These are phyloP conservation scores for Arachis monticola DNA, from an alignment of 331 rosid species.

Conservation along the genomic window DNA sequence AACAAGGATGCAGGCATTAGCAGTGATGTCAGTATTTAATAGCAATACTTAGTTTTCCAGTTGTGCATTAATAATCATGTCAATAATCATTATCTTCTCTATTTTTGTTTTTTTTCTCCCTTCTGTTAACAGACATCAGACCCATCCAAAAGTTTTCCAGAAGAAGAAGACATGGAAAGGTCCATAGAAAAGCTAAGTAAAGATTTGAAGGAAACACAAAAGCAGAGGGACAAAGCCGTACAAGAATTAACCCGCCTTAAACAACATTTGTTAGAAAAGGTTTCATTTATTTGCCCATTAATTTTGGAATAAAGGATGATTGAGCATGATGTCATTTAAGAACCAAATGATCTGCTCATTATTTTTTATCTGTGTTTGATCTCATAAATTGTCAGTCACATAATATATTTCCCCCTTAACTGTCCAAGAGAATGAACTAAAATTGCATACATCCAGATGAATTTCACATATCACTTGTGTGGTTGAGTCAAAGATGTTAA, in stretches of 20 bases:
- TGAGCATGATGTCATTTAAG: conserved; percentile 15
- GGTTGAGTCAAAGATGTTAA: conserved; percentile 29
- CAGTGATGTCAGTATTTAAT: conserved; percentile 50
- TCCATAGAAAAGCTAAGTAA: conserved; percentile 61
- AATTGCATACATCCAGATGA: conserved; percentile 20
- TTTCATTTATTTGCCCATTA: conserved; percentile 36
- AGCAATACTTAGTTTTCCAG: conserved; percentile 18
- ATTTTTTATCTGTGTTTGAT: not conserved
- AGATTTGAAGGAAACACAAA: conserved; percentile 69
- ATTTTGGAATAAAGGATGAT: conserved; percentile 19
- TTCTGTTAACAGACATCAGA: conserved; percentile 56
- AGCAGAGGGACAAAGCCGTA: conserved; percentile 77
- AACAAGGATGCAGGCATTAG: conserved; percentile 47
- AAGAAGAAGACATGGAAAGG: conserved; percentile 80
- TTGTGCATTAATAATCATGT: conserved; percentile 25
- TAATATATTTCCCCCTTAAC: conserved; percentile 6
- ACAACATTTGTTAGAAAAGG: conserved; percentile 97
- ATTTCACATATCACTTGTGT: conserved; percentile 21
- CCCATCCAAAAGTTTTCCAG: conserved; percentile 62
- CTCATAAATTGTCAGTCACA: conserved; percentile 17
- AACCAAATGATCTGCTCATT: conserved; percentile 14
- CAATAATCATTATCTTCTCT: conserved; percentile 4
- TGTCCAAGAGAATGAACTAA: conserved; percentile 11
- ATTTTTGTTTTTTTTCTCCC: conserved; percentile 4
- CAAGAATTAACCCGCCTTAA: conserved; percentile 86